A percentile compares a stretch with the other conserved stretches of the same genome.
phyloP scores from a whole-genome alignment of 768 basidiomycete genomes.

The Mycena leptocephala region DNA sequence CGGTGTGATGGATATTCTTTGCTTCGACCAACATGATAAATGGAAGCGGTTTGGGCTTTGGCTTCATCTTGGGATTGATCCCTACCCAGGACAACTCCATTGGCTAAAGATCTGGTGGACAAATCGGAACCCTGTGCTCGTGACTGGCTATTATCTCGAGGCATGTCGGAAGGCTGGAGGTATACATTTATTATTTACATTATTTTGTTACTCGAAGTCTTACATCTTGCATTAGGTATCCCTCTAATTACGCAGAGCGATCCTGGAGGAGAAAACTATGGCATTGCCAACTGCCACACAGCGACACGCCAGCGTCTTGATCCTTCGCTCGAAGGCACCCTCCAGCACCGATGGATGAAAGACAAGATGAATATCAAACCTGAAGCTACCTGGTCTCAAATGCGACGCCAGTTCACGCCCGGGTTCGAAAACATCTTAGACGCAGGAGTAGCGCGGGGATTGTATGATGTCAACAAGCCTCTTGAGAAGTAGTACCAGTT shows the following conservation, averaged over 20 bases:
- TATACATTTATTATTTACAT: no score
- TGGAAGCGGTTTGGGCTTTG: slow-evolving; percentile 57
- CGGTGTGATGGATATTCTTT: slow-evolving; percentile 57
- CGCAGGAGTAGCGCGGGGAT: background rate
- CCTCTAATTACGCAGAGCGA: slow-evolving; percentile 63
- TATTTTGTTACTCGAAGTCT: background rate
- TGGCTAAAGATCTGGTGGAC: slow-evolving; percentile 64
- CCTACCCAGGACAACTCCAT: slow-evolving; percentile 47
- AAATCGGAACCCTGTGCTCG: slow-evolving; percentile 50
- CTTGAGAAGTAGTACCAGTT: slow-evolving; percentile 37
- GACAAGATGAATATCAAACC: slow-evolving; percentile 59
- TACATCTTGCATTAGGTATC: slow-evolving; percentile 43
- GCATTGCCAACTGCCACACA: slow-evolving; percentile 63
- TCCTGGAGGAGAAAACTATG: slow-evolving; percentile 59
- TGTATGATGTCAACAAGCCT: slow-evolving; percentile 49
- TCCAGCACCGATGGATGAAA: slow-evolving; percentile 59
- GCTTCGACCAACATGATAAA: slow-evolving; percentile 65
- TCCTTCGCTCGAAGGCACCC: slow-evolving; percentile 49
- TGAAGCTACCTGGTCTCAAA: background rate
- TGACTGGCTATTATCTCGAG: slow-evolving; percentile 52
- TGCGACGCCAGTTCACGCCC: background rate
- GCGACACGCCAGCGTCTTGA: slow-evolving; percentile 57
- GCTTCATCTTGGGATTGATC: slow-evolving; percentile 54
- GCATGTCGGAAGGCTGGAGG: slow-evolving; percentile 34
- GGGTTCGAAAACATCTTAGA: slow-evolving; percentile 4